Evolutionary conservation across 2,329 filamentous ascomycete genomes (phyloP).

Genomic region (Colletotrichum sp.): DNA sequence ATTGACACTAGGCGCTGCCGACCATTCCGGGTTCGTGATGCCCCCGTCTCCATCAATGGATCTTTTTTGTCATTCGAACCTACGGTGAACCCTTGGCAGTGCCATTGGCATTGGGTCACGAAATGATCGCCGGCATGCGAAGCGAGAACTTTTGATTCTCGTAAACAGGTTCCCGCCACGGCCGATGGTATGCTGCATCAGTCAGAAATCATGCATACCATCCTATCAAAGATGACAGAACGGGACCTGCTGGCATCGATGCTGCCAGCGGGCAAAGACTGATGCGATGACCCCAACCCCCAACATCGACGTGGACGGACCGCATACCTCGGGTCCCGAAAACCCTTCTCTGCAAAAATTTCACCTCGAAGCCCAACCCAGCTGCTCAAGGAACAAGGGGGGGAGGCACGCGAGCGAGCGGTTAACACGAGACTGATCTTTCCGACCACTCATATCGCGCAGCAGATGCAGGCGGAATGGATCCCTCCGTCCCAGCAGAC

Average conservation of each 20-base stretch:
- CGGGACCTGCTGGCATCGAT: not conserved
- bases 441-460: slow-evolving; percentile 5
- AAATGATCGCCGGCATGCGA: not conserved
- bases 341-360: not conserved
- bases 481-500: not conserved
- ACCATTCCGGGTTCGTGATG: slow-evolving; percentile 2
- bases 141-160: not conserved
- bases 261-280: not conserved
- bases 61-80: slow-evolving; percentile 6
- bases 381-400: not conserved
- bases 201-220: not conserved
- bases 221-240: not conserved
- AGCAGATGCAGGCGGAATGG: not conserved
- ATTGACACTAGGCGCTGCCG: slow-evolving; percentile 4
- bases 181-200: not conserved
- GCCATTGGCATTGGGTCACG: not conserved
- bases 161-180: not conserved
- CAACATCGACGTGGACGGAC: not conserved
- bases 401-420: not conserved
- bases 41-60: slow-evolving; percentile 9
- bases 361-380: not conserved
- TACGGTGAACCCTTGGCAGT: slow-evolving; percentile 1
- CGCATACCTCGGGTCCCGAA: not conserved
- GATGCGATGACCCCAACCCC: not conserved
- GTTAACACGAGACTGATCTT: not conserved